A percentile compares a stretch with the other conserved stretches of the same genome.
These are phyloP conservation scores for Pascua sp. DNA, from an alignment of 1,284 basidiomycete species.

Conservation along the genomic window DNA sequence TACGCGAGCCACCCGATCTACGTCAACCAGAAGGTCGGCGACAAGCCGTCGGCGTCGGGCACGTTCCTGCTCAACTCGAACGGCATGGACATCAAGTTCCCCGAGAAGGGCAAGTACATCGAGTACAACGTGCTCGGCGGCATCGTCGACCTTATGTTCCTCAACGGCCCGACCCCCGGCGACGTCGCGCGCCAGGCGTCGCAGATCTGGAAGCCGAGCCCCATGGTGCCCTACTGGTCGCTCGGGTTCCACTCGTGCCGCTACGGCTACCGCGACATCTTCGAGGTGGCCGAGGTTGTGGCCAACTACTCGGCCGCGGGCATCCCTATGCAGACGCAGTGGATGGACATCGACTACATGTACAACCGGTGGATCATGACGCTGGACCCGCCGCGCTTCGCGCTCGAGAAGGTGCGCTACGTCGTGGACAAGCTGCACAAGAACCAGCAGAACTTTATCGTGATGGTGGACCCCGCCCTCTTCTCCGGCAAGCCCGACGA, in stretches of 20 bases:
- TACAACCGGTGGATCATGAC: constrained; percentile 63
- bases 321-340: constrained; percentile 24
- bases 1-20: constrained; percentile 33
- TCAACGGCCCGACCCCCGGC: constrained; percentile 19
- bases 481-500: constrained; percentile 29
- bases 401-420: constrained; percentile 60
- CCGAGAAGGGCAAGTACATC: constrained; percentile 22
- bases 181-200: constrained; percentile 12
- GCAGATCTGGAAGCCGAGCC: constrained; percentile 24
- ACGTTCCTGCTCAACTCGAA: constrained; percentile 37
- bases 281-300: constrained; percentile 30
- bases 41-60: constrained; percentile 47
- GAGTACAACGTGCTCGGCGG: constrained; percentile 32
- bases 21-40: constrained; percentile 14
- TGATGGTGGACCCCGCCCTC: constrained; percentile 71
- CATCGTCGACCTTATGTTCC: constrained; percentile 32
- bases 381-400: constrained; percentile 65
- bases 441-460: constrained; percentile 60
- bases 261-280: constrained; percentile 34
- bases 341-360: constrained; percentile 61
- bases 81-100: constrained; percentile 35
- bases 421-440: constrained; percentile 61
- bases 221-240: constrained; percentile 35
- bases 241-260: constrained; percentile 38
- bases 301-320: constrained; percentile 29